Conservation (phyloP, 495 filamentous ascomycete species). For the Pseudomonodictys pantanalensis region DNA sequence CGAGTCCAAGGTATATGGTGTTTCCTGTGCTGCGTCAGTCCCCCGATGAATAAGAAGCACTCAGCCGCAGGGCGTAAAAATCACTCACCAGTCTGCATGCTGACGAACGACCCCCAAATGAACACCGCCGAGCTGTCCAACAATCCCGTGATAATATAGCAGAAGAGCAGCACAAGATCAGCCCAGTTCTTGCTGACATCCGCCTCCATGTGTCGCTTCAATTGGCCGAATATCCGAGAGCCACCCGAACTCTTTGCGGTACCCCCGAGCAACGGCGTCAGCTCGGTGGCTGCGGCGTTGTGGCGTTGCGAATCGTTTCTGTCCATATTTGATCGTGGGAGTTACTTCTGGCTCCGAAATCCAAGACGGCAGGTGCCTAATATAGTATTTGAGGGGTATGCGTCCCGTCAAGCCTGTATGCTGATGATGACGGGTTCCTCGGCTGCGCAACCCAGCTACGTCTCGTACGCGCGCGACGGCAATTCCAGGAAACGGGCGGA, state of each 20-base stretch:
- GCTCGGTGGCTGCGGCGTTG: not conserved
- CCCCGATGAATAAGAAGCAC: no score
- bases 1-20: constrained; percentile 71
- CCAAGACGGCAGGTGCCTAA: no score
- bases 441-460: no score
- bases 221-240: not conserved
- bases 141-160: constrained; percentile 71
- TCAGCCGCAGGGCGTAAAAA: not conserved
- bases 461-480: not conserved
- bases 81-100: constrained; percentile 67
- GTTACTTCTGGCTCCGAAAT: no score
- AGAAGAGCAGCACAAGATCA: constrained; percentile 61
- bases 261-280: constrained; percentile 30
- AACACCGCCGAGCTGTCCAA: constrained; percentile 69
- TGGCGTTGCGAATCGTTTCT: not conserved
- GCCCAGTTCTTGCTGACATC: constrained; percentile 54
- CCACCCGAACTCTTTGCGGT: constrained; percentile 2
- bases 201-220: constrained; percentile 44
- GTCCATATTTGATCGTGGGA: constrained; percentile 14
- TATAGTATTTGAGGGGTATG: no score
- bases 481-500: constrained; percentile 13
- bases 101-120: constrained; percentile 73
- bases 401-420: no score
- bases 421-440: no score
- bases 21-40: constrained; percentile 46